These are phyloP conservation scores for Trypanosoma caninum DNA, from an alignment of 208 protist genomes.

Conservation along the genomic window DNA sequence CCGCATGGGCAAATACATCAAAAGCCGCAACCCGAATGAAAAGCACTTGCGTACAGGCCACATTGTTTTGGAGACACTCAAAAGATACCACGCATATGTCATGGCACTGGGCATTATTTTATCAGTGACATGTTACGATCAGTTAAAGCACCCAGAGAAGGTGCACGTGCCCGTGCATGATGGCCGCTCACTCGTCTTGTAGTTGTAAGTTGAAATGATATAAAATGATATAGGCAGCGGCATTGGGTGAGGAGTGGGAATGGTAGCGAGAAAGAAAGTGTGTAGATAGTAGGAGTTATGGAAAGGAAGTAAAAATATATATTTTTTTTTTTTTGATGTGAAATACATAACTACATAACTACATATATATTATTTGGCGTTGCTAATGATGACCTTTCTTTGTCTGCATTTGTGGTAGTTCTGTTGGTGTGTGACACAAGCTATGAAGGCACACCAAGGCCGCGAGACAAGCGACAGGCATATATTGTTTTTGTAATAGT, in stretches of 20 bases:
- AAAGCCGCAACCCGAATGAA: slow-evolving; percentile 84
- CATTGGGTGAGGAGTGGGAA: too few species aligned
- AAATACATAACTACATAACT: too few species aligned
- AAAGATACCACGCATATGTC: slow-evolving; percentile 81
- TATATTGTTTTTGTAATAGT: too few species aligned
- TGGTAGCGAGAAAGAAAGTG: too few species aligned
- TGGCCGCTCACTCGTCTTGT: slow-evolving; percentile 80
- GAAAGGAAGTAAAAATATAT: too few species aligned
- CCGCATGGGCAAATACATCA: slow-evolving; percentile 84
- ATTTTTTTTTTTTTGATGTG: too few species aligned
- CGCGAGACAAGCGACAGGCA: too few species aligned
- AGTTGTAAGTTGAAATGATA: slow-evolving; percentile 7
- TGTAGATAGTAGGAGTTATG: too few species aligned
- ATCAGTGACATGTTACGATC: slow-evolving; percentile 61
- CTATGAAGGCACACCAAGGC: too few species aligned
- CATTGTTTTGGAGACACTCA: slow-evolving; percentile 77
- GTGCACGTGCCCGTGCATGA: slow-evolving; percentile 60
- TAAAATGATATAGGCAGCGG: neutral
- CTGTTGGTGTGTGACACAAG: too few species aligned
- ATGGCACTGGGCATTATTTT: slow-evolving; percentile 58
- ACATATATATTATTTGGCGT: neutral
- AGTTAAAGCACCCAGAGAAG: slow-evolving; percentile 55
- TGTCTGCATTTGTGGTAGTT: too few species aligned
- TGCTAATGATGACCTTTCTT: too few species aligned
- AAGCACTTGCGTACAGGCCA: slow-evolving; percentile 79